phyloP scores from a whole-genome alignment of 495 filamentous ascomycete genomes.

The Hypoxylon intermedium region DNA sequence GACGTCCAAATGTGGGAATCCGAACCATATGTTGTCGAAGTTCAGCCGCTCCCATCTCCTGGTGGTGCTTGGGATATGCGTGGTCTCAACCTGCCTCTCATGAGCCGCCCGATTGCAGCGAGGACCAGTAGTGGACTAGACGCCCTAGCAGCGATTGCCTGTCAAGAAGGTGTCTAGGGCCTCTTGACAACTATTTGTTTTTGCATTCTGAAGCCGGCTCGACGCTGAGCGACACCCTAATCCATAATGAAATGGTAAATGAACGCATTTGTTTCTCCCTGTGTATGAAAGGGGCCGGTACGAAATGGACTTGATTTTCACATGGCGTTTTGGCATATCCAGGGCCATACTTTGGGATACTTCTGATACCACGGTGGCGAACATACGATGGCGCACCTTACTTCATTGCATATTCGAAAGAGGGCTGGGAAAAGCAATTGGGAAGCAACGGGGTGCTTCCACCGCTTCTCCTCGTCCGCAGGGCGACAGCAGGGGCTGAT shows the following conservation, averaged over 20 bases:
- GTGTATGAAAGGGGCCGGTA: conserved; percentile 10
- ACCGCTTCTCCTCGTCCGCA: conserved; percentile 12
- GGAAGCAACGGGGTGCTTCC: conserved; percentile 31
- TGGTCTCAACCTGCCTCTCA: conserved; percentile 48
- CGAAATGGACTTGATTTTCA: conserved; percentile 20
- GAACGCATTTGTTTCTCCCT: conserved; percentile 19
- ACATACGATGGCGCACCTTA: conserved; percentile 43
- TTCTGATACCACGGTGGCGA: conserved; percentile 44
- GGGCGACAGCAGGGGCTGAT: conserved; percentile 7
- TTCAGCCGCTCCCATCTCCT: conserved; percentile 40
- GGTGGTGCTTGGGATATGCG: conserved; percentile 53
- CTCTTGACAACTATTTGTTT: conserved; percentile 1
- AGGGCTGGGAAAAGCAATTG: conserved; percentile 34
- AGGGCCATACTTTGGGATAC: conserved; percentile 31
- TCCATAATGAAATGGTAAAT: conserved; percentile 30
- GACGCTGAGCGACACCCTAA: conserved; percentile 7
- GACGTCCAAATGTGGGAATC: conserved; percentile 45
- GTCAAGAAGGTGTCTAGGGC: conserved; percentile 46
- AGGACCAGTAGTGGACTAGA: conserved; percentile 51
- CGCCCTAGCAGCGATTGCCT: conserved; percentile 51
- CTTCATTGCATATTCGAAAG: conserved; percentile 35
- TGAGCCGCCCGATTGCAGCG: conserved; percentile 43
- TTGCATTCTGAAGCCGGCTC: conserved; percentile 2
- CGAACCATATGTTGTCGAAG: conserved; percentile 33
- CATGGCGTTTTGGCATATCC: conserved; percentile 37